Conservation (phyloP, 2,329 filamentous ascomycete species). For the Grosmannia serpens region DNA sequence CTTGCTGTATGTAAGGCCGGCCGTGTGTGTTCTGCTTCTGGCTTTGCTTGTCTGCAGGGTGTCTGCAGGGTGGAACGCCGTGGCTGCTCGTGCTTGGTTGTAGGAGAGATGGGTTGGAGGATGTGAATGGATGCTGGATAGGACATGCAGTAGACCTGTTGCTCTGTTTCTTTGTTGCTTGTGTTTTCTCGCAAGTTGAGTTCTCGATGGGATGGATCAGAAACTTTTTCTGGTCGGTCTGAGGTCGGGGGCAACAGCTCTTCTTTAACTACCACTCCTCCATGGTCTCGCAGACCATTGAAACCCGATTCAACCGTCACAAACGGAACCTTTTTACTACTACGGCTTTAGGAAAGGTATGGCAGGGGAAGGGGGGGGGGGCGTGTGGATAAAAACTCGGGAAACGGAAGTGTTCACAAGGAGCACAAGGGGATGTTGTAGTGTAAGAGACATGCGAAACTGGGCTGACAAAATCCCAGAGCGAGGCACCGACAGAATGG, state of each 20-base stretch:
- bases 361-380: background rate
- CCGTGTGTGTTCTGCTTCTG: background rate
- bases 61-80: background rate
- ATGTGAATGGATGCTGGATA: too few relatives aligned
- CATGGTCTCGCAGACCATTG: constrained; percentile 1
- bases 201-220: background rate
- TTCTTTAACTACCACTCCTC: background rate
- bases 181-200: background rate
- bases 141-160: too few relatives aligned
- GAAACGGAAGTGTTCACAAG: background rate
- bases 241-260: background rate
- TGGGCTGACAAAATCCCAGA: constrained; percentile 1
- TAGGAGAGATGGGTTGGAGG: too few relatives aligned
- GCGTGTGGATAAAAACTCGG: background rate
- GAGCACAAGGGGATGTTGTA: background rate
- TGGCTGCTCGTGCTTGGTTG: too few relatives aligned
- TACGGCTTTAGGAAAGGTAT: constrained; percentile 1
- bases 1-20: background rate
- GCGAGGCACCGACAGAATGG: background rate
- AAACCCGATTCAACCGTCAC: constrained; percentile 3
- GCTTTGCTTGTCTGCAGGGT: background rate
- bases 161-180: too few relatives aligned
- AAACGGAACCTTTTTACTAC: background rate
- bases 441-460: background rate
- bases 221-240: background rate